These are phyloP conservation scores for Barnettozyma populi DNA, from an alignment of 805 yeast genomes.

Conservation along the genomic window DNA sequence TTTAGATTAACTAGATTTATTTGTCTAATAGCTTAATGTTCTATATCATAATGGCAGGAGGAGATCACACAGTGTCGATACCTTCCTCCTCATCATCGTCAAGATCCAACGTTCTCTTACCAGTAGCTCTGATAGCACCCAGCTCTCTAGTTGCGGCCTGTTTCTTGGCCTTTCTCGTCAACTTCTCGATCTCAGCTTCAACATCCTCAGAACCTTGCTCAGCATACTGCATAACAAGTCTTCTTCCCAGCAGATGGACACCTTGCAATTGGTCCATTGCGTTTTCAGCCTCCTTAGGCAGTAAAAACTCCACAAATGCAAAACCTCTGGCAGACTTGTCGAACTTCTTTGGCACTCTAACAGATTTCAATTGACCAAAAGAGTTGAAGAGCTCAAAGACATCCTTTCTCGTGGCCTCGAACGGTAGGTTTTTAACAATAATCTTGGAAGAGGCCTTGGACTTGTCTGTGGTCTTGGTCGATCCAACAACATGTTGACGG, in stretches of 20 bases:
- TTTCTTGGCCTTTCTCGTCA: constrained; percentile 79
- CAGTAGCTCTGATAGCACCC: constrained; percentile 63
- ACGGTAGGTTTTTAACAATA: constrained; percentile 93
- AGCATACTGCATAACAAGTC: constrained; percentile 90
- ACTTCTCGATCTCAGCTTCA: constrained; percentile 83
- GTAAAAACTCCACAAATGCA: constrained; percentile 90
- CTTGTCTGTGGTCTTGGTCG: constrained; percentile 20
- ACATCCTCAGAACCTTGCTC: constrained; percentile 75
- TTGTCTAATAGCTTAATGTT: not conserved
- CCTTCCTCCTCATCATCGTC: constrained; percentile 39
- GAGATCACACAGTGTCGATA: constrained; percentile 7
- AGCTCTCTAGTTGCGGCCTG: constrained; percentile 77
- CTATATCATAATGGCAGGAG: not conserved
- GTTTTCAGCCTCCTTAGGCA: constrained; percentile 85
- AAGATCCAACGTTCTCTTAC: constrained; percentile 64
- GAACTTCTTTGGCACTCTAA: constrained; percentile 93
- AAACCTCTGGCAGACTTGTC: constrained; percentile 95
- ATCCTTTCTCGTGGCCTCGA: constrained; percentile 91
- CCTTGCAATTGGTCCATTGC: constrained; percentile 94
- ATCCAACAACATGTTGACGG: constrained; percentile 46
- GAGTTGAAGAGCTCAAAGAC: constrained; percentile 90
- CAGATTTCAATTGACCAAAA: constrained; percentile 91
- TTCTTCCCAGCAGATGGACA: constrained; percentile 92
- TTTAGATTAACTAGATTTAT: constrained; percentile 12
- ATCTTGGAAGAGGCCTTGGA: constrained; percentile 58